Base-by-base conservation (phyloP, 306 rosid genomes). In the Acacia acuminata region DNA sequence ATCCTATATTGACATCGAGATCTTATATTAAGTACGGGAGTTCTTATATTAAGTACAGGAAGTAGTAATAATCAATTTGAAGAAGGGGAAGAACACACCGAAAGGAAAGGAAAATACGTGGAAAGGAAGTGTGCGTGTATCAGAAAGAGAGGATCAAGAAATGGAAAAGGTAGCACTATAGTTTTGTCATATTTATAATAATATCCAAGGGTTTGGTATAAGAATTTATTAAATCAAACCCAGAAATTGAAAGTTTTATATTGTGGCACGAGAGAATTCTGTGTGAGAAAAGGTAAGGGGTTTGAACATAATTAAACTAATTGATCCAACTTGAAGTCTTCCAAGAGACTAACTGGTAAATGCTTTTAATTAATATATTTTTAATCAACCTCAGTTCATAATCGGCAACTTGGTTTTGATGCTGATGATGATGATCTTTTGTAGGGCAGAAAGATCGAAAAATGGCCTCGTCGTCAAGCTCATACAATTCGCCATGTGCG, bases 401-500 rank as follows among this genome's bases (percentile, higher is more conserved):
- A 47, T 48, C 19, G 13, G 17, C 14, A 48, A 14, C 14, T 79
- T 56, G 45, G 60, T 45, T 60, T 70, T 42, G 20, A 50, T 14
- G 58, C 19, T 51, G 58, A 51, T 51, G 58, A 5, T 48, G 53
- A 13, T 4, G 2, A 8, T n/a, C 6, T 66, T 71, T 8, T 66
- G 36, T 61, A 32, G n/a, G 20, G 71, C 81, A 86, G 89, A 77
- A 82, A 50, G 44, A 81, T 1, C 53, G 17, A 48, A 48, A 48
- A 48, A 73, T 84, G 90, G 88, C 96, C 75, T 87, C 90, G 84
- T 58, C 65, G 14, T 58, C 65, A 24, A 90, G 94, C 87, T 79
- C 93, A 53, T 96, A 96, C 89, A 93, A 88, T 70, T 93, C 92
- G 10, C 99, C 99, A 3, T 96, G 99, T 75, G 99, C 99, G 7